These are phyloP conservation scores for Kodamaea derodonti DNA, from an alignment of 1,139 yeast genomes.

Conservation along the genomic window DNA sequence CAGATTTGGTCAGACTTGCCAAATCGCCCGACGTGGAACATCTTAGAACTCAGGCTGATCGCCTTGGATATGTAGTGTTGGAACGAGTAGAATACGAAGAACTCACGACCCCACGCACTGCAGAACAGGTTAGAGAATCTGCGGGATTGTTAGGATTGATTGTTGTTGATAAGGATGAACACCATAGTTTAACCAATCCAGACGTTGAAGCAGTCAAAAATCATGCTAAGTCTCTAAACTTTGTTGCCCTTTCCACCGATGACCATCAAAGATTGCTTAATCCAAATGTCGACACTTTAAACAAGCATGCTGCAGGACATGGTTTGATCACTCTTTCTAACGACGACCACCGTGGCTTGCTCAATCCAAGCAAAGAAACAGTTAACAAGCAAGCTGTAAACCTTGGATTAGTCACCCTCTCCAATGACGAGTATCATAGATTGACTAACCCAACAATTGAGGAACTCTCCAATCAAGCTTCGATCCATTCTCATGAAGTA, in stretches of 20 bases:
- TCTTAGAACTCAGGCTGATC: slow-evolving; percentile 15
- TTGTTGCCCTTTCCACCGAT: slow-evolving; percentile 6
- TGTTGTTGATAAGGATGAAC: slow-evolving; percentile 12
- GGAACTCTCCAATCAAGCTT: slow-evolving; percentile 9
- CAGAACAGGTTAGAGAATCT: slow-evolving; percentile 8
- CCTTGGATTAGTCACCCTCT: slow-evolving; percentile 12
- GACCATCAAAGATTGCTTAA: slow-evolving; percentile 10
- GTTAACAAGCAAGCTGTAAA: slow-evolving; percentile 14
- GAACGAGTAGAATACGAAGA: slow-evolving; percentile 17
- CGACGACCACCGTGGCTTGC: slow-evolving; percentile 14
- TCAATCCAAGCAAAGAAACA: slow-evolving; percentile 14
- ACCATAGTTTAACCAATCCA: slow-evolving; percentile 13
- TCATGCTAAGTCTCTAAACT: slow-evolving; percentile 9
- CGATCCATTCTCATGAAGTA: slow-evolving; percentile 6
- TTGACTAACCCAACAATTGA: slow-evolving; percentile 11
- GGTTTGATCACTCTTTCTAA: slow-evolving; percentile 11
- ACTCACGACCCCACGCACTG: slow-evolving; percentile 10
- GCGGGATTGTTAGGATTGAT: slow-evolving; percentile 10
- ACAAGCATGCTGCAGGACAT: slow-evolving; percentile 9
- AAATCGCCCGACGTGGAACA: slow-evolving; percentile 18
- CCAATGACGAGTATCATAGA: slow-evolving; percentile 15
- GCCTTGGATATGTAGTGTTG: slow-evolving; percentile 16
- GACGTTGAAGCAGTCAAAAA: slow-evolving; percentile 11
- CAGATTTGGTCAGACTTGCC: slow-evolving; percentile 12
- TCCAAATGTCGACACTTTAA: slow-evolving; percentile 13